Evolutionary conservation across 441 rosid genomes (phyloP), one percentile per base, ranked within the genome.

Genomic region (Gossypium davidsonii): DNA sequence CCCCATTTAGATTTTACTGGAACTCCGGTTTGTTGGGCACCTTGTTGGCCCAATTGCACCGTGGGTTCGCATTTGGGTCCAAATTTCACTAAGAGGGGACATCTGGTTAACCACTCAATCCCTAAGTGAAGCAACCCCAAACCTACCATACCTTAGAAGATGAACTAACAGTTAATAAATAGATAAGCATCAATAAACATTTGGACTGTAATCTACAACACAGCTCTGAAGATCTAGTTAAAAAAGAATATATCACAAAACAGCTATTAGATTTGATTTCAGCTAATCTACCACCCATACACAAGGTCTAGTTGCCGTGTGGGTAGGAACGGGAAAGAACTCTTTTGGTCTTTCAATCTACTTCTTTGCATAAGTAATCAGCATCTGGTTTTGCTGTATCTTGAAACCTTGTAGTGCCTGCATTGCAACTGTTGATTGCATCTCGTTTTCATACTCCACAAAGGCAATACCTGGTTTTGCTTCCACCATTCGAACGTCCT

Each of bases 381-480:
- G 75, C 97, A 93, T 88, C 28, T 81, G 86, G 82, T 91, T 89
- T 66, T 89, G 93, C 48, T 81, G 83, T 49, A 94, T 84, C 87
- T 90, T 95, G 76, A 84, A 90, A 72, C 90, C 86, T 82, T 93
- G 97, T 66, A 92, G 94, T 28, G 76, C 89, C 51, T 88, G 97
- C 98, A 95, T 86, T 10, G 97, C 99, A 0, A 83, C 86, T 0
- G 96, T 88, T 14, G 98, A 84, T 69, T 91, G 99, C 90, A 90
- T 84, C 86, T 95, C 98, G 17, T 93, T 92, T 20, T 84, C 83
- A 56, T 76, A 92, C 86, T 92, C 99, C 12, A 95, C 94, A 76
- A 93, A 93, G 79, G 99, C 97, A n/a, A 93, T 93, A 8, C 99
- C 97, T 0, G 99, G 99, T 79, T 95, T 95, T 64, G 96, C 74